Percentiles rank a stretch among this genome's conserved stretches.
These are phyloP conservation scores for Annulohypoxylon stygium DNA, from an alignment of 495 filamentous ascomycete species.

Conservation along the genomic window DNA sequence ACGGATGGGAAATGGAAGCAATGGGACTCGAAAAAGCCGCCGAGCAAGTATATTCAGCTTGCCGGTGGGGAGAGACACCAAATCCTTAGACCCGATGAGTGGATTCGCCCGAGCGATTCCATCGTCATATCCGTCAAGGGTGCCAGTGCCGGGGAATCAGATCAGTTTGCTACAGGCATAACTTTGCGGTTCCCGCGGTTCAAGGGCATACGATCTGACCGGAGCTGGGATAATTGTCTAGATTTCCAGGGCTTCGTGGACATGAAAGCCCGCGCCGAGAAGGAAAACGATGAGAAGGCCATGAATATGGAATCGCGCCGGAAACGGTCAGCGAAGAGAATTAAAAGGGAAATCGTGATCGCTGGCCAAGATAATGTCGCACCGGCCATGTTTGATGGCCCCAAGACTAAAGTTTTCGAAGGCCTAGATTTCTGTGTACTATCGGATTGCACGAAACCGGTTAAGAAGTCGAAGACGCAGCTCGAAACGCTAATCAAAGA, in stretches of 20 bases:
- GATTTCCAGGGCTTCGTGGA: slow-evolving; percentile 81
- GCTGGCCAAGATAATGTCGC: slow-evolving; percentile 72
- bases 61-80: slow-evolving; percentile 78
- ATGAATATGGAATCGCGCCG: slow-evolving; percentile 85
- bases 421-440: slow-evolving; percentile 81
- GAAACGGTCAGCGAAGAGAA: slow-evolving; percentile 71
- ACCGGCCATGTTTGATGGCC: slow-evolving; percentile 64
- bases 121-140: slow-evolving; percentile 91
- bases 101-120: slow-evolving; percentile 92
- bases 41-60: slow-evolving; percentile 82
- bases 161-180: slow-evolving; percentile 79
- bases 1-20: slow-evolving; percentile 93
- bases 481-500: slow-evolving; percentile 89
- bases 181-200: slow-evolving; percentile 95
- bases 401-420: slow-evolving; percentile 69
- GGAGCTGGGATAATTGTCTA: slow-evolving; percentile 84
- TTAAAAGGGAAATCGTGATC: slow-evolving; percentile 78
- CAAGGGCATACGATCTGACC: slow-evolving; percentile 83
- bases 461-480: slow-evolving; percentile 80
- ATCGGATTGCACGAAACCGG: slow-evolving; percentile 56
- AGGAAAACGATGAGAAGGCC: slow-evolving; percentile 74
- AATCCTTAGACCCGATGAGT: slow-evolving; percentile 86
- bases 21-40: slow-evolving; percentile 85
- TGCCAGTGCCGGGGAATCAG: slow-evolving; percentile 78
- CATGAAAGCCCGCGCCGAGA: slow-evolving; percentile 77